Evolutionary conservation across 768 basidiomycete species (phyloP).

Genomic region (Sporobolomyces roseus): DNA sequence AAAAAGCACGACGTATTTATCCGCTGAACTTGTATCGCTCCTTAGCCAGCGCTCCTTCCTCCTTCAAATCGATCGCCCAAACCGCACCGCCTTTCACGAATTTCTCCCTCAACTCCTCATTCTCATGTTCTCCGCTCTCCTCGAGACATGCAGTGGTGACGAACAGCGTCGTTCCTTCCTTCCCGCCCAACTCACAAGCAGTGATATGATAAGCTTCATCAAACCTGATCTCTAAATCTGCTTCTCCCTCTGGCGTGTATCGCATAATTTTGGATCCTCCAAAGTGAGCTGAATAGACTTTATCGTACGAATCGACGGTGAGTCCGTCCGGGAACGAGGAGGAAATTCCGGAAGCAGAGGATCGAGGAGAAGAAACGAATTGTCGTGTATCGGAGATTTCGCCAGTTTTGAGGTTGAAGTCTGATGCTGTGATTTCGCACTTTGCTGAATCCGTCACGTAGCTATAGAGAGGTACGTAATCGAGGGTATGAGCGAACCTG

Average conservation of each 20-base stretch:
- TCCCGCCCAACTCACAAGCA: constrained; percentile 11
- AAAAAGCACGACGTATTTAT: too few species aligned
- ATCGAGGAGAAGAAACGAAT: not conserved
- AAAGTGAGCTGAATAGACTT: constrained; percentile 20
- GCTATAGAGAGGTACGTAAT: not conserved
- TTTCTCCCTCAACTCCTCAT: not conserved
- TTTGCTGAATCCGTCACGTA: constrained; percentile 19
- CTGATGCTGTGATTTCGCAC: constrained; percentile 3
- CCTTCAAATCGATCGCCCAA: constrained; percentile 10
- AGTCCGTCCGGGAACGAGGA: constrained; percentile 16
- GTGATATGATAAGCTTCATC: constrained; percentile 6
- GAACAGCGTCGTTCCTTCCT: constrained; percentile 12
- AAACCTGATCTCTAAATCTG: constrained; percentile 10
- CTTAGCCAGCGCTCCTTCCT: not conserved
- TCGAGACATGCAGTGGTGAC: constrained; percentile 19
- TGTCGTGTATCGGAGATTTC: not conserved
- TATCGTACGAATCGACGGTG: constrained; percentile 3
- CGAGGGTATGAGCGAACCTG: too few species aligned
- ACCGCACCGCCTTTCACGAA: constrained; percentile 5
- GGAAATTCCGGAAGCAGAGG: not conserved
- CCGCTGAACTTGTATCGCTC: constrained; percentile 14
- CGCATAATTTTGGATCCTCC: constrained; percentile 13
- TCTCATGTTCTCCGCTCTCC: constrained; percentile 15
- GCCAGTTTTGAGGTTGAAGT: not conserved
- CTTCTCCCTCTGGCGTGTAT: not conserved